Percentiles rank a stretch among this genome's conserved stretches.
Evolutionary conservation across 2,329 filamentous ascomycete genomes (phyloP).

Genomic region (Sarocladiaceae sp.): DNA sequence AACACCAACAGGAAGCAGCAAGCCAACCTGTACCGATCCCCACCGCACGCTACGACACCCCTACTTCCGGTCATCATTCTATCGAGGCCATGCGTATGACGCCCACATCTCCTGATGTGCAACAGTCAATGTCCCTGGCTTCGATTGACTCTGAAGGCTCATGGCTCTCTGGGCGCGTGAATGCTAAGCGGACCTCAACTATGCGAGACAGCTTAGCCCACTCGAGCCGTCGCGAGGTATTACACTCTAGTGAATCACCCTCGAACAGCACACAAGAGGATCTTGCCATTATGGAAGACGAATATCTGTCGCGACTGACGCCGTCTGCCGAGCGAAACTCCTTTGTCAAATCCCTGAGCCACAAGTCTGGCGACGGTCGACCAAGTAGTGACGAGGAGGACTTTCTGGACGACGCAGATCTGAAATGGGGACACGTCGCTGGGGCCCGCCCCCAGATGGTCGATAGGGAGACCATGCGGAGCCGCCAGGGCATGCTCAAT

Average conservation of each 20-base stretch:
- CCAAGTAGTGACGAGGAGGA: slow-evolving; percentile 56
- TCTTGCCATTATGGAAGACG: slow-evolving; percentile 57
- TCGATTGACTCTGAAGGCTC: slow-evolving; percentile 94
- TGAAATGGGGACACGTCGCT: slow-evolving; percentile 46
- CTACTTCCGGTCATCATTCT: slow-evolving; percentile 37
- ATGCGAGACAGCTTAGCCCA: slow-evolving; percentile 34
- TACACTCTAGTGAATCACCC: slow-evolving; percentile 32
- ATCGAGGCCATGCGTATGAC: slow-evolving; percentile 23
- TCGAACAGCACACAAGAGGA: slow-evolving; percentile 55
- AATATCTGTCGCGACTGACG: slow-evolving; percentile 57
- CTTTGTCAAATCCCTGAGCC: slow-evolving; percentile 21
- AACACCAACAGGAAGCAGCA: slow-evolving; percentile 18
- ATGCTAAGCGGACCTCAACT: slow-evolving; percentile 40
- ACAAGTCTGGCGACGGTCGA: slow-evolving; percentile 44
- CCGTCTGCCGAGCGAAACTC: slow-evolving; percentile 18
- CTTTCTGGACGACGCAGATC: slow-evolving; percentile 32
- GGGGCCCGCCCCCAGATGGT: slow-evolving; percentile 48
- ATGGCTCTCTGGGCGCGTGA: slow-evolving; percentile 77
- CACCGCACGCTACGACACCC: slow-evolving; percentile 35
- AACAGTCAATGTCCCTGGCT: slow-evolving; percentile 71
- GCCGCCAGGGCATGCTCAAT: slow-evolving; percentile 45
- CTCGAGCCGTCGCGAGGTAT: slow-evolving; percentile 22
- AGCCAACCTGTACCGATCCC: slow-evolving; percentile 20
- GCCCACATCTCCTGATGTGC: slow-evolving; percentile 45
- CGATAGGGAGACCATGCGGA: slow-evolving; percentile 40